A percentile compares a stretch with the other conserved stretches of the same genome.
Conservation (phyloP, 192 early-diverging fungal species). For the Phycomyces blakesleeanus region DNA sequence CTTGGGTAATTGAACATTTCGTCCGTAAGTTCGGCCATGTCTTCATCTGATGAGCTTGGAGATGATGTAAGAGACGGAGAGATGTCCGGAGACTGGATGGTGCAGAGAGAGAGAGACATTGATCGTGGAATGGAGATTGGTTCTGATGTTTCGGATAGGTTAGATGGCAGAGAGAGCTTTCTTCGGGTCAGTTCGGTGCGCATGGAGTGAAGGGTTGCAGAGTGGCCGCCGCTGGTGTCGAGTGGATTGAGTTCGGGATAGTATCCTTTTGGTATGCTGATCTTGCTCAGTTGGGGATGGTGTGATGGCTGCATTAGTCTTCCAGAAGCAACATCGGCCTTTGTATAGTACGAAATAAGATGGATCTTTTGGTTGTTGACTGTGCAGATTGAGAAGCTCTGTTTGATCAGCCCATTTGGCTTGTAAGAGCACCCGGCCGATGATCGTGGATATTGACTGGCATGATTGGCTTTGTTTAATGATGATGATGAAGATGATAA, state of each 20-base stretch:
- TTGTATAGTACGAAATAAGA: slow-evolving; percentile 86
- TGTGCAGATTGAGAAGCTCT: slow-evolving; percentile 82
- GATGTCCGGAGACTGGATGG: background rate
- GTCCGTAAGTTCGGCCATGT: background rate
- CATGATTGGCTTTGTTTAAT: slow-evolving; percentile 1
- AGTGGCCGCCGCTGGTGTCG: slow-evolving; percentile 22
- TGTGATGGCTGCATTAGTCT: slow-evolving; percentile 63
- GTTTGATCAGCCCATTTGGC: slow-evolving; percentile 81
- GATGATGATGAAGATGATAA: no score
- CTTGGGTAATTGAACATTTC: background rate
- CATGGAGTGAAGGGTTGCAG: slow-evolving; percentile 13
- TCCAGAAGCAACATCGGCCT: slow-evolving; percentile 64
- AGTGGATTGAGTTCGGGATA: slow-evolving; percentile 73
- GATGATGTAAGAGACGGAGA: slow-evolving; percentile 13
- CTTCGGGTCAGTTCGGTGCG: background rate
- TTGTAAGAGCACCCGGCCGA: slow-evolving; percentile 49
- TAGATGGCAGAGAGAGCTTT: background rate
- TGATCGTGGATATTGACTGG: background rate
- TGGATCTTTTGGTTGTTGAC: slow-evolving; percentile 75
- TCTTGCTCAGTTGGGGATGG: slow-evolving; percentile 56
- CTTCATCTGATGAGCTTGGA: slow-evolving; percentile 17
- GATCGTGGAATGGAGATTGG: background rate
- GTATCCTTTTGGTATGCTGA: slow-evolving; percentile 73
- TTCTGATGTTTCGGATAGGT: background rate
- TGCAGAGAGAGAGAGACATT: background rate